Evolutionary conservation across 2,329 filamentous ascomycete species (phyloP), one percentile per base, ranked within the genome.

Genomic region (Penicillium polonicum): DNA sequence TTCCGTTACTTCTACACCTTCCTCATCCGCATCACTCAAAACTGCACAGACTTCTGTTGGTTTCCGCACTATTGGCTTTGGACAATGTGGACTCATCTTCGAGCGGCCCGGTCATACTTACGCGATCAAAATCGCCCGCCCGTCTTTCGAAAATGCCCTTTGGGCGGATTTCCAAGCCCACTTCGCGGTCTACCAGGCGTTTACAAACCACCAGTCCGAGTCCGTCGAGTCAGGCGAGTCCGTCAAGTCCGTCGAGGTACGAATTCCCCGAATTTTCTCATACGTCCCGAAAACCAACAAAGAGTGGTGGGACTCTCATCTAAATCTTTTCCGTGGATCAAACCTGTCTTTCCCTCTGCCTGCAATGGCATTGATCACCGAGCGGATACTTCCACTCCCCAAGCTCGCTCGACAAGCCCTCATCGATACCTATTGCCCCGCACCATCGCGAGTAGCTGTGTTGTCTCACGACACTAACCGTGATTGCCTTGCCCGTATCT

Each of bases 341-440:
- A 19, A 19, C 9, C 25, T 17, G 25, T 60, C 31, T 41, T 58
- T 48, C 23, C 45, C 3, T n/a, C 21, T 65, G 0, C 66, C 66
- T 0, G 60, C 63, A 2, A 49, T 52, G 41, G 57, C 59, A 2
- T 55, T 70, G 5, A n/a, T 66, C 23, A 62, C 64, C 0, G 57
- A 68, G 29, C 48, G 65, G 0, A 69, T 70, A 41, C 38, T 52
- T 2, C 65, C 68, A 2, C 54, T 70, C 2, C 67, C 65, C 0
- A 55, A 46, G 3, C 39, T 55, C 7, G 62, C 60, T 1, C 60
- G 67, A n/a, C 21, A 65, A 2, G 60, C 60, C 0, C 48, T 70
- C 1, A 68, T 70, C 19, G 27, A 59, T 7, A 59, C 55, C 19
- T 69, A 65, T 33, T 70, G 68, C 38, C 27, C 57, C 4, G 43